A percentile compares a stretch with the other conserved stretches of the same genome.
Evolutionary conservation across 176 grass and related monocot species (phyloP).

Genomic region (Triticum timopheevii): DNA sequence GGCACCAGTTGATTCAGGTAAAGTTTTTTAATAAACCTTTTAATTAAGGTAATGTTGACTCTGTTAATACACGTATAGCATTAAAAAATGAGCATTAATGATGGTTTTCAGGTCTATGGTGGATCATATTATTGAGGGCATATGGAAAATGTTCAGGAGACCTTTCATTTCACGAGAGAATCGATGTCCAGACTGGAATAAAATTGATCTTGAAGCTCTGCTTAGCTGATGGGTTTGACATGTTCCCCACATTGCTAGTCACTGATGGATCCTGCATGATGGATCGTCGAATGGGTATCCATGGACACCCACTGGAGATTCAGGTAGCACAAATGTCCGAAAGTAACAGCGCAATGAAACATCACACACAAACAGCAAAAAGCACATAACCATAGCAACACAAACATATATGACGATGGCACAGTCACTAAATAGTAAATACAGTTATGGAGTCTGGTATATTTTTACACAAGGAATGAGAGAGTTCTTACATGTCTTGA

Average conservation of each 20-base stretch:
- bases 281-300: slow-evolving; percentile 86
- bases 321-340: slow-evolving; percentile 34
- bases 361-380: neutral
- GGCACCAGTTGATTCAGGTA: slow-evolving; percentile 88
- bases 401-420: neutral
- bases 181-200: slow-evolving; percentile 80
- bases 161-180: slow-evolving; percentile 73
- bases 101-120: slow-evolving; percentile 70
- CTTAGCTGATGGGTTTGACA: slow-evolving; percentile 85
- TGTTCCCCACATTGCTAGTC: slow-evolving; percentile 84
- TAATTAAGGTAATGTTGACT: slow-evolving; percentile 39
- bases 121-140: slow-evolving; percentile 85
- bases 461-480: neutral
- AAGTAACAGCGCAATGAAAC: neutral
- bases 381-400: neutral
- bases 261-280: slow-evolving; percentile 98
- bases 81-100: neutral
- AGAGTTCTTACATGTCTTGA: neutral
- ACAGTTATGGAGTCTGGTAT: neutral
- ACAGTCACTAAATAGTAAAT: neutral
- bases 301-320: slow-evolving; percentile 92
- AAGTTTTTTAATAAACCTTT: neutral
- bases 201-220: slow-evolving; percentile 92
- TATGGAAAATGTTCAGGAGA: slow-evolving; percentile 82
- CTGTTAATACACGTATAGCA: neutral